Conservation (phyloP, 2,329 filamentous ascomycete genomes). For the Microcyclospora tardicrescens region DNA sequence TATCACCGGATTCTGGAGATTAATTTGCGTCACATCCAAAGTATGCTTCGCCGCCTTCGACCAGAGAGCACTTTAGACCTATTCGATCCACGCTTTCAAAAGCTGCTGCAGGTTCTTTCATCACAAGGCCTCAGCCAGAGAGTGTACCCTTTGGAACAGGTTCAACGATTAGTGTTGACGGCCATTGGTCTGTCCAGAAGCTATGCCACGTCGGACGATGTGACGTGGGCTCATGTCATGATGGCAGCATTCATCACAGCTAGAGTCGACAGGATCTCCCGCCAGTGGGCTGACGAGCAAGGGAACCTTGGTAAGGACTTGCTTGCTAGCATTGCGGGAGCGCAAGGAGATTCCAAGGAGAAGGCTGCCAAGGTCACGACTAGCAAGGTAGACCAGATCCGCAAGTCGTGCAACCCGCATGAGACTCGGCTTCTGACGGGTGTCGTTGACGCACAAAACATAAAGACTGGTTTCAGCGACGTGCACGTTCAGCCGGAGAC, state of each 20-base stretch:
- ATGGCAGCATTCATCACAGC: slow-evolving; percentile 12
- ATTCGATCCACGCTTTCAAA: neutral
- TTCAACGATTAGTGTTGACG: slow-evolving; percentile 46
- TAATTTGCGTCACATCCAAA: slow-evolving; percentile 52
- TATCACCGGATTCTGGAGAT: slow-evolving; percentile 32
- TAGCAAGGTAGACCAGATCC: slow-evolving; percentile 32
- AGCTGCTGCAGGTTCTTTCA: neutral
- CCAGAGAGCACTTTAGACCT: slow-evolving; percentile 16
- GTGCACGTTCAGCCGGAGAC: slow-evolving; percentile 74
- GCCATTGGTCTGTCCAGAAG: slow-evolving; percentile 38
- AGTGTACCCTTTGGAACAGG: slow-evolving; percentile 29
- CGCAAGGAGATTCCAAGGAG: slow-evolving; percentile 3
- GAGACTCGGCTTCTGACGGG: slow-evolving; percentile 74
- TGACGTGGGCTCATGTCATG: slow-evolving; percentile 26
- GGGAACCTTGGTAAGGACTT: neutral
- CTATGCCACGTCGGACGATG: slow-evolving; percentile 13
- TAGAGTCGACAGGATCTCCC: slow-evolving; percentile 7
- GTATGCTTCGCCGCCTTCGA: slow-evolving; percentile 43
- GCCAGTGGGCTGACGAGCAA: slow-evolving; percentile 4
- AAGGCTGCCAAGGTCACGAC: slow-evolving; percentile 2
- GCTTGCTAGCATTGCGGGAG: too few relatives aligned
- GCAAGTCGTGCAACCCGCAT: slow-evolving; percentile 54
- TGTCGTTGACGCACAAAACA: slow-evolving; percentile 67
- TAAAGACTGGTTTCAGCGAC: slow-evolving; percentile 76
- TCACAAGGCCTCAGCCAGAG: neutral